These are phyloP conservation scores for Teratosphaeria gauchensis DNA, from an alignment of 2,329 filamentous ascomycete genomes.

Conservation along the genomic window DNA sequence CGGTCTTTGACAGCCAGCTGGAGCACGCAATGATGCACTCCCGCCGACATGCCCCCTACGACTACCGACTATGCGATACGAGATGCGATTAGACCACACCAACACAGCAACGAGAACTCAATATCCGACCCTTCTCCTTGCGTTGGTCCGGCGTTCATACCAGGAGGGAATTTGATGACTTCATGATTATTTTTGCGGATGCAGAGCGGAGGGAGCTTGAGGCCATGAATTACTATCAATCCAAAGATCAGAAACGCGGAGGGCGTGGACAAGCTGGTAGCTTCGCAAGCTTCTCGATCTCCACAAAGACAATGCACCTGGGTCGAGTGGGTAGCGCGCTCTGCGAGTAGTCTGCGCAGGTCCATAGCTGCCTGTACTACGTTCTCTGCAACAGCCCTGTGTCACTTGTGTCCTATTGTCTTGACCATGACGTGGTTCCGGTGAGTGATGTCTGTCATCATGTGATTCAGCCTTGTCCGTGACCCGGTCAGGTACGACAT, in stretches of 20 bases:
- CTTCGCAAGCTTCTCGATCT: background rate
- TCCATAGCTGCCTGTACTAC: background rate
- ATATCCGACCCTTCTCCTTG: background rate
- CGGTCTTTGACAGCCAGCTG: background rate
- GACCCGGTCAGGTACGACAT: background rate
- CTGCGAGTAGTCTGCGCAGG: background rate
- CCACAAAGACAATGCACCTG: background rate
- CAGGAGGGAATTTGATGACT: background rate
- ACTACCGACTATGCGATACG: slow-evolving; percentile 1
- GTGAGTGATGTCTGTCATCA: background rate
- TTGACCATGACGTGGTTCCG: background rate
- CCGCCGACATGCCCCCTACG: background rate
- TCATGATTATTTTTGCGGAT: background rate
- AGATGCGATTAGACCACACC: background rate
- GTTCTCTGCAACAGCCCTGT: background rate
- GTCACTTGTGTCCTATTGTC: background rate
- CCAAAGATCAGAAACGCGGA: background rate
- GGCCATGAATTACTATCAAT: background rate
- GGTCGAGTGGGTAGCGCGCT: background rate
- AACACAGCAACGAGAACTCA: background rate
- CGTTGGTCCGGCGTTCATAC: background rate
- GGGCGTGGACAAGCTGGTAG: background rate
- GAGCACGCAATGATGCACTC: background rate
- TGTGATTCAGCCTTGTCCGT: background rate
- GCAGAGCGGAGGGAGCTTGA: background rate